Base-by-base conservation (phyloP, 305 asterid species). In the Solanum hybrid region DNA sequence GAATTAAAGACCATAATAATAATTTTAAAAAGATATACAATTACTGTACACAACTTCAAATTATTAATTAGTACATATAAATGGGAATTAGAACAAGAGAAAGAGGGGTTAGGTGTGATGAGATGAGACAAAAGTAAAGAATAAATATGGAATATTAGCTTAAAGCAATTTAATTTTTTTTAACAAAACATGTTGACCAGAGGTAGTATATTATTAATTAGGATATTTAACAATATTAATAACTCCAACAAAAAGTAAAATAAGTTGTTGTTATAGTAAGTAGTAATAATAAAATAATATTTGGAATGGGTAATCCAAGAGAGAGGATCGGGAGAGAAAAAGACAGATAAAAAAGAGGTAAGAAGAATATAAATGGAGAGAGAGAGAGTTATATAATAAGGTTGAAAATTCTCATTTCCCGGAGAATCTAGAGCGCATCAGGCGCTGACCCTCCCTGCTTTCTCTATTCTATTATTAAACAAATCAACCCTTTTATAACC, bases 391-490 rank as follows among this genome's bases (percentile, higher is more conserved):
- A 90, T 88, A 78, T 91, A 91, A 92, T 85, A 80, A 87, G 93
- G 94, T 89, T 91, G 89, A 92, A 90, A 89, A 3, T 64, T 37
- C 91, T 92, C 94, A 88, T 91, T 95, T 94, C 95, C 96, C 97
- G 96, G 94, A 93, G 96, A 92, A 95, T 95, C 96, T 93, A 95
- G 96, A 95, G 96, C 98, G 98, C 94, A 95, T 95, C 95, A 93
- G 95, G 93, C 97, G 98, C 98, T 95, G 97, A 95, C 97, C 97
- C 31, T 88, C 96, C 97, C 31, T 86, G 38, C 85, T 91, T 46
- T 84, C 88, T 87, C 75, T 82, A 71, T 73, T 71, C 64, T 71
- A 92, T 78, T 88, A 91, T 78, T 88, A 91, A 90, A 91, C 85
- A 79, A 88, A 88, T 86, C 73, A 35, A 81, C 79, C 87, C 79